Conservation (phyloP, 352 stramenopile genomes). For the Pythium dissotocum region DNA sequence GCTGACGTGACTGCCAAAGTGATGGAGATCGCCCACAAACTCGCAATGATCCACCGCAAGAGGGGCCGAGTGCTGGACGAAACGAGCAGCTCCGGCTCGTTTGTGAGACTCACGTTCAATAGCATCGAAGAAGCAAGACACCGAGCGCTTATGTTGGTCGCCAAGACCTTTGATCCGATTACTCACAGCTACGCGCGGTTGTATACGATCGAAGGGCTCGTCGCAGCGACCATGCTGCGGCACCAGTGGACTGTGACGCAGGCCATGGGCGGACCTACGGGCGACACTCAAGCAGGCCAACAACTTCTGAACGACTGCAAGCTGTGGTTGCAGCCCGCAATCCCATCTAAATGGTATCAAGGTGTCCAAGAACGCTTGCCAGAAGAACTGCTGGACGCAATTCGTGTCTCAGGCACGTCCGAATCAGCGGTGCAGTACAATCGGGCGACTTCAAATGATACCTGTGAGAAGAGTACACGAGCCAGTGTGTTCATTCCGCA, state of each 20-base stretch:
- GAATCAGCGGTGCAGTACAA: neutral
- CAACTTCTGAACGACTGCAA: constrained; percentile 20
- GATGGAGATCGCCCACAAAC: constrained; percentile 43
- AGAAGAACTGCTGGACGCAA: neutral
- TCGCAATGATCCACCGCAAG: constrained; percentile 37
- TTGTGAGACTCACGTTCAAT: constrained; percentile 72
- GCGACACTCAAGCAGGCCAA: neutral
- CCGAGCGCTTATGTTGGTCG: constrained; percentile 62
- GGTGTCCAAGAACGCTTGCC: constrained; percentile 18
- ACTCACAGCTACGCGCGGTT: constrained; percentile 56
- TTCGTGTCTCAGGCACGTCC: neutral
- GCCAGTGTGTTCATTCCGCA: constrained; percentile 8
- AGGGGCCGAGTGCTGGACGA: constrained; percentile 29
- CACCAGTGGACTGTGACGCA: constrained; percentile 71
- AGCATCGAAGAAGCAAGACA: constrained; percentile 70
- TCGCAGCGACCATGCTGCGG: constrained; percentile 48
- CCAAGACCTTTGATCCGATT: constrained; percentile 76
- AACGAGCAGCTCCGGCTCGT: constrained; percentile 33
- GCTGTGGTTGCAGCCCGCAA: constrained; percentile 44
- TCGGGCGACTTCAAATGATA: neutral
- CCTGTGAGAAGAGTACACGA: constrained; percentile 1
- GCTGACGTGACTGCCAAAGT: constrained; percentile 37
- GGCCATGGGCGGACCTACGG: constrained; percentile 34
- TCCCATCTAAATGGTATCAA: constrained; percentile 47
- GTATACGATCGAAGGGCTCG: constrained; percentile 62